Percentiles rank a stretch among this genome's conserved stretches.
phyloP scores from a whole-genome alignment of 176 grass and related monocot species.

The Carex kokanica region DNA sequence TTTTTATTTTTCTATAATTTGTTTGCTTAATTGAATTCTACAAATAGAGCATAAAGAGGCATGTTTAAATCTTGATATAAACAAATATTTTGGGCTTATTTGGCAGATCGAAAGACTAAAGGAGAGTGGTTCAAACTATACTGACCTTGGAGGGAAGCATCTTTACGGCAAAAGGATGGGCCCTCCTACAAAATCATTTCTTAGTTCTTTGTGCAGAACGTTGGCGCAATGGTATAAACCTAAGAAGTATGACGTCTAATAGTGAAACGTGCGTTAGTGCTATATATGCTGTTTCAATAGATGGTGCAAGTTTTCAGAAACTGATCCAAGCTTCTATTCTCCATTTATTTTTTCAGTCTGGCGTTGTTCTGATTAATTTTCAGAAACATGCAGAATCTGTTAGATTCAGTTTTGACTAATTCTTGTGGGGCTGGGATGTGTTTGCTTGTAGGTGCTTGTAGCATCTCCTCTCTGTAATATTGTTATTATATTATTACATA shows the following conservation, averaged over 20 bases:
- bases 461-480: slow-evolving; percentile 62
- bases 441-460: slow-evolving; percentile 36
- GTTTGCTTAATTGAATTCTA: neutral
- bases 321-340: slow-evolving; percentile 32
- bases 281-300: neutral
- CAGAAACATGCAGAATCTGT: slow-evolving; percentile 47
- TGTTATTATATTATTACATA: slow-evolving; percentile 42
- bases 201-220: slow-evolving; percentile 69
- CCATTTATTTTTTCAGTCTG: slow-evolving; percentile 41
- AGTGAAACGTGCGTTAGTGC: too few species aligned
- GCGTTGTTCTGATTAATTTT: slow-evolving; percentile 24
- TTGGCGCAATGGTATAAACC: slow-evolving; percentile 80
- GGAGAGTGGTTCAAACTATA: slow-evolving; percentile 58
- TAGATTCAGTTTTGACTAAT: slow-evolving; percentile 52
- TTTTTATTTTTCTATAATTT: neutral
- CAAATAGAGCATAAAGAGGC: neutral
- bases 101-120: slow-evolving; percentile 73
- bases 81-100: slow-evolving; percentile 15
- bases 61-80: slow-evolving; percentile 7
- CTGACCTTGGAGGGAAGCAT: slow-evolving; percentile 92
- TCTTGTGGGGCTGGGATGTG: slow-evolving; percentile 43
- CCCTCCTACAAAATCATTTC: slow-evolving; percentile 60
- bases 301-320: neutral
- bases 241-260: slow-evolving; percentile 81
- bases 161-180: slow-evolving; percentile 73